Evolutionary conservation across 2,329 filamentous ascomycete genomes (phyloP), one percentile per base, ranked within the genome.

Genomic region (Fusarium praegraminearum): DNA sequence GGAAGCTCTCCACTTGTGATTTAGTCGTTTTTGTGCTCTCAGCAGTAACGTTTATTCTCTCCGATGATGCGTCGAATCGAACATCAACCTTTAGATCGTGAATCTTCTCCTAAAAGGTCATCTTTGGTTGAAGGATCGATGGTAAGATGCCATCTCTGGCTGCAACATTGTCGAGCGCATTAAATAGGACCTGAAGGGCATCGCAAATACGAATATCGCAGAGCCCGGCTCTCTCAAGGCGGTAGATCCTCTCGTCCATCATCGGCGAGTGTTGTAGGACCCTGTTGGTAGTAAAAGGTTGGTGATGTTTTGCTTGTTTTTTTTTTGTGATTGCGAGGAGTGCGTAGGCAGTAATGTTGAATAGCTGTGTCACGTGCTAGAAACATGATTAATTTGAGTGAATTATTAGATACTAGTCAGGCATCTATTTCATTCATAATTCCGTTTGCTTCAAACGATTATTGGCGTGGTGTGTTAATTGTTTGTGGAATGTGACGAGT

Each of bases 181-280:
- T 20, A 2, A 40, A 28, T 7, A 52, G 11, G 4, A 13, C 13
- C 18, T 40, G 33, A 15, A 52, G 16, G 5, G 35, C 49, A 7
- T 26, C 10, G 18, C 35, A 52, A 41, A 52, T 6, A 8, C 35
- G 35, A n/a, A 12, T 16, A 12, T 46, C 44, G 4, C 44, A 32
- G 7, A 46, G n/a, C 5, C 44, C 28, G 3, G 20, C 10, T 46
- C 8, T 20, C 11, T 16, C 12, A 10, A 46, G 44, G 15, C n/a
- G 44, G 12, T 20, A 15, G 12, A 46, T 46, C 3, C 28, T 28
- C 4, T 32, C 4, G 4, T 46, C 44, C 44, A 46, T 46, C 12
- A 4, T 46, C 3, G 3, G 7, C 2, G 26, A 15, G 18, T 9
- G 7, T 8, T 6, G 7, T 7, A 2, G 18, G 1, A 3, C 22